Base-by-base conservation (phyloP, 2,329 filamentous ascomycete genomes). In the Alternaria gaisen region DNA sequence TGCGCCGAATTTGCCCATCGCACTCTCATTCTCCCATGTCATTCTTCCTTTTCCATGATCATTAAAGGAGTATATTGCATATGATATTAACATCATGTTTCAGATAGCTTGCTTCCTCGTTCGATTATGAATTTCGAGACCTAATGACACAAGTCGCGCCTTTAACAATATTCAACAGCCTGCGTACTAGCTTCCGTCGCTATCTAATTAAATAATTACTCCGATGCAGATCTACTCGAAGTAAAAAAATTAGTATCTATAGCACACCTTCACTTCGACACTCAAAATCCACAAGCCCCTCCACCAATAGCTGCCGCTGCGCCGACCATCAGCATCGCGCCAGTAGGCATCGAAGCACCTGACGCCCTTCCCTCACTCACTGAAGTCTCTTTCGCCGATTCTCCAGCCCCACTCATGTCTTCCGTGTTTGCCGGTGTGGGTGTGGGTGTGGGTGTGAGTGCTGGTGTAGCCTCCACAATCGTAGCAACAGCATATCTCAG, bases 401-500 rank as follows among this genome's bases (percentile, higher is more conserved):
- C 53, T 9, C 16, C 24, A 9, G 28, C 28, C 28, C 54, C 48
- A 22, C 26, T 38, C 16, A 2, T 11, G 7, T 36, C 24, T 11
- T 34, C 28, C 28, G 44, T 24, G 22, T 24, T 24, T 24, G 22
- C 4, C 1, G 22, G 22, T 24, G 22, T 24, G 22, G 22, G 3
- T 24, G 22, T 24, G 22, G 22, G 3, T 22, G 20, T 22, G 4
- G 22, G 22, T 24, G 22, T 22, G 4, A 5, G 22, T 22, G 22
- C 22, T 5, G 22, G 22, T 24, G 22, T 24, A 38, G 18, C 46
- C 7, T 36, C 26, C 26, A 58, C 44, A 22, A 61, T 38, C 18
- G 59, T 61, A 51, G 59, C 59, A 44, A 55, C 46, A 18, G 59
- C 59, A 42, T 51, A 61, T 28, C 50, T 53, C 14, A 42, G 22